Evolutionary conservation across 371 early-diverging fungal genomes (phyloP).

Genomic region (Mucor plumbeus): DNA sequence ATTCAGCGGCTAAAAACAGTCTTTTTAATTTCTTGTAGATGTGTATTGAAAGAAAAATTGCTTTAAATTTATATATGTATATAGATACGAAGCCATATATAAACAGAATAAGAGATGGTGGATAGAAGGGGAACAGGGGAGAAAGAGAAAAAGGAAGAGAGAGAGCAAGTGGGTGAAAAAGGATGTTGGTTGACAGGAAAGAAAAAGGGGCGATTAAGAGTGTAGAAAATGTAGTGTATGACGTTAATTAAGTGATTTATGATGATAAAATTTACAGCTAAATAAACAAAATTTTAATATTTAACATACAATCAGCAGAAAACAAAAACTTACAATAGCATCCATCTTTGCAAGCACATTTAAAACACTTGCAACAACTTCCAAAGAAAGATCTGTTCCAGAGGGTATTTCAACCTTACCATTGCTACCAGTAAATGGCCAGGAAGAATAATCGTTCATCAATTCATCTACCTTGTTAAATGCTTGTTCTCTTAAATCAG

Average conservation of each 20-base stretch:
- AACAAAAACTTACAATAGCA: constrained; percentile 67
- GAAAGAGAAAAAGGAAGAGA: no score
- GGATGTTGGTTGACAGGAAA: background rate
- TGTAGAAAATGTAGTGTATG: constrained; percentile 1
- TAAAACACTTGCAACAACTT: constrained; percentile 78
- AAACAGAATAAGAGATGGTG: background rate
- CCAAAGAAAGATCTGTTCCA: constrained; percentile 66
- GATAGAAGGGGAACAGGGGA: no score
- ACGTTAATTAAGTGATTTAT: background rate
- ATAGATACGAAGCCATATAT: background rate
- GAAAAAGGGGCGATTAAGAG: background rate
- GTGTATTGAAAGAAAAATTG: background rate
- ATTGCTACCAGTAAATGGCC: constrained; percentile 74
- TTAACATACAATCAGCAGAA: background rate
- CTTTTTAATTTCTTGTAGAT: background rate
- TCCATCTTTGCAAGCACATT: constrained; percentile 91
- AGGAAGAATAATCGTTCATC: constrained; percentile 82
- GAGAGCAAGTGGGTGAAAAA: no score
- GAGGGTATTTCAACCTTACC: constrained; percentile 60
- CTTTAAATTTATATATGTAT: background rate
- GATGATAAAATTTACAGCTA: constrained; percentile 4
- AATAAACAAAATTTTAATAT: background rate
- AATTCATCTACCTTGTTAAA: constrained; percentile 89
- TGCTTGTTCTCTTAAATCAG: constrained; percentile 86
- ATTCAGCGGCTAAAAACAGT: no score